Base-by-base conservation (phyloP, 2,329 filamentous ascomycete species). In the Fusarium buxicola region DNA sequence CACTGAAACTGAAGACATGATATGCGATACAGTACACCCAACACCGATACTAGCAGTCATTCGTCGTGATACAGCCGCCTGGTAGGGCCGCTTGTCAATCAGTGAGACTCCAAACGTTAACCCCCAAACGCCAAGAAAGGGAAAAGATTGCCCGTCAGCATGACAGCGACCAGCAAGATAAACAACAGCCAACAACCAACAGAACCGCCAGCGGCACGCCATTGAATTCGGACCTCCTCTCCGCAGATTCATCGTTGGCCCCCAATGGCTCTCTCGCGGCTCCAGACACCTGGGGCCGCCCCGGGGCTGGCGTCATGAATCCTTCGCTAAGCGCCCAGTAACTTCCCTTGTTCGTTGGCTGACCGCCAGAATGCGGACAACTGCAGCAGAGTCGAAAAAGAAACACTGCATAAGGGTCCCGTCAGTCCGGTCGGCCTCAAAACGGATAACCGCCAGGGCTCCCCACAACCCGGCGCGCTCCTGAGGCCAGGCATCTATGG, bases 371-470 rank as follows among this genome's bases (percentile, higher is more conserved):
- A 64, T 48, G 36, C 60, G 56, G 66, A 50, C 46, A 49, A 58
- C 56, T 61, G 52, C 60, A 66, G 44, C 35, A 58, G 46, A 52
- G 44, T 57, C 35, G 36, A 58, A 65, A 59, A 13, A 58, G 53
- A 60, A 68, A 66, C 50, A 51, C 60, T 56, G 58, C 57, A 62
- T 59, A 65, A 54, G 63, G 59, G 39, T 59, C 57, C 62, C 65
- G 58, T 51, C 59, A 62, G 48, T 38, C 59, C 51, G 55, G 56
- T 66, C 39, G 54, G 51, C 55, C 52, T 62, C 62, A 53, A 60
- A 51, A 43, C n/a, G 50, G 58, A 31, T 43, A 53, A 55, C 39
- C 57, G 34, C 51, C 43, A 47, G 57, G 51, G 44, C 41, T 48
- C 36, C 39, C 40, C 53, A 65, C 50, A 50, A 40, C 36, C 47